Percentiles rank a stretch among this genome's conserved stretches.
These are phyloP conservation scores for Phytopythium boreale DNA, from an alignment of 352 stramenopile genomes.

Conservation along the genomic window DNA sequence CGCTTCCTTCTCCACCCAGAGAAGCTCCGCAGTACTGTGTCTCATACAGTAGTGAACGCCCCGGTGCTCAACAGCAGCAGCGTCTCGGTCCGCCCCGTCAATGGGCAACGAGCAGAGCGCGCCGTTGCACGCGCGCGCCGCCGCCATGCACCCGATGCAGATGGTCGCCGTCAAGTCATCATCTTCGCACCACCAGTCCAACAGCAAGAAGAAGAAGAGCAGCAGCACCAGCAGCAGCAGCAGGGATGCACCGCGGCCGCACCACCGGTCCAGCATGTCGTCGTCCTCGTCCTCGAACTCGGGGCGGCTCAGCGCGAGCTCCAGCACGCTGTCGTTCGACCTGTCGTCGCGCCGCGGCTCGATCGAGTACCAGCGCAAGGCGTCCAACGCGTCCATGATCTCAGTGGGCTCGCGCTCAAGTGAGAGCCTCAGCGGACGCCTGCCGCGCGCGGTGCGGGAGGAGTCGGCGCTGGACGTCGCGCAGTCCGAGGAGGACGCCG, in stretches of 20 bases:
- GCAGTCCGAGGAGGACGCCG: background rate
- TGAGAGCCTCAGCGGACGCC: background rate
- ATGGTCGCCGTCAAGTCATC: conserved; percentile 1
- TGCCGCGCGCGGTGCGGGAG: background rate
- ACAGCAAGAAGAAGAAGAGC: conserved; percentile 3
- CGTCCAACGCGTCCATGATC: background rate
- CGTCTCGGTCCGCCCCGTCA: background rate
- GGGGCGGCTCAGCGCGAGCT: conserved; percentile 1
- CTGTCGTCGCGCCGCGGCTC: conserved; percentile 1
- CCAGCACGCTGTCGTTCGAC: background rate
- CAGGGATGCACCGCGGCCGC: background rate
- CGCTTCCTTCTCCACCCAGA: background rate
- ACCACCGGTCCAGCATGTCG: background rate
- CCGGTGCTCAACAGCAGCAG: too few species aligned
- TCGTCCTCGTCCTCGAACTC: conserved; percentile 6
- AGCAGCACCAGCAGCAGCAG: background rate
- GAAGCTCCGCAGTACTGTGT: background rate
- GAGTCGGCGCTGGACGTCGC: background rate
- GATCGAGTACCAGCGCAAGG: background rate
- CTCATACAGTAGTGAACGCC: too few species aligned
- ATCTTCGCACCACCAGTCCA: background rate
- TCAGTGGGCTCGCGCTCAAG: background rate
- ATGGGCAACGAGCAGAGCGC: conserved; percentile 12
- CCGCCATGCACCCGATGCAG: conserved; percentile 7
- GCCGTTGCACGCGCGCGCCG: background rate